Conservation (phyloP, 192 early-diverging fungal species). For the Mortierella alpina region DNA sequence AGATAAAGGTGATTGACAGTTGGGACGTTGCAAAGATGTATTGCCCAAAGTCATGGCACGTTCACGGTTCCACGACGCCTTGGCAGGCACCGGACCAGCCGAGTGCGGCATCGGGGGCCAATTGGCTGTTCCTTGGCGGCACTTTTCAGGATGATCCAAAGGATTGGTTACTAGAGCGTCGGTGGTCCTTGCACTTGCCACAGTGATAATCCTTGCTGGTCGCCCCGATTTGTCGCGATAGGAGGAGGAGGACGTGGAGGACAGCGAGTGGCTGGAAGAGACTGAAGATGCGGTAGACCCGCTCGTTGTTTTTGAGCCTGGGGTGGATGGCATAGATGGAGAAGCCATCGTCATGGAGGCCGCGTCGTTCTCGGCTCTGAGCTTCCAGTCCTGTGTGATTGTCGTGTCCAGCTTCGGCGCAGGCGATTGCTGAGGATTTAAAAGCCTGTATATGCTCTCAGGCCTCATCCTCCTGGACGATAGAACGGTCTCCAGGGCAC, state of each 20-base stretch:
- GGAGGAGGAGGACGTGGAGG: not conserved
- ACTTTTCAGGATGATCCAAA: too few species aligned
- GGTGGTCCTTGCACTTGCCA: not conserved
- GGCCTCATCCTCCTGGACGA: conserved; percentile 15
- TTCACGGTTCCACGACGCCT: not conserved
- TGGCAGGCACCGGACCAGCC: not conserved
- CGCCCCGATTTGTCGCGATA: not conserved
- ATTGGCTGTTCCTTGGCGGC: not conserved
- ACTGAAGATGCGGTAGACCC: not conserved
- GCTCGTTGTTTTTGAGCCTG: not conserved
- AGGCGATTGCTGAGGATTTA: not conserved
- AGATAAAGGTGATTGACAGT: not conserved
- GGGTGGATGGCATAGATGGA: not conserved
- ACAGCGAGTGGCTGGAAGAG: not conserved
- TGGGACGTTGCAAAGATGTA: not conserved
- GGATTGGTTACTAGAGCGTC: not conserved
- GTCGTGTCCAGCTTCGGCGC: not conserved
- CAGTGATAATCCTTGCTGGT: not conserved
- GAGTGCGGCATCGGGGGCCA: not conserved
- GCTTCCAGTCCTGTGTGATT: not conserved
- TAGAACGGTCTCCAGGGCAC: conserved; percentile 25
- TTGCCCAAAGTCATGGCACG: conserved; percentile 2
- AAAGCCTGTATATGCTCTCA: conserved; percentile 26
- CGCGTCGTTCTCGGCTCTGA: not conserved
- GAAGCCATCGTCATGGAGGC: not conserved